Base-by-base conservation (phyloP, 257 asterid genomes). In the Eucommia ulmoides region DNA sequence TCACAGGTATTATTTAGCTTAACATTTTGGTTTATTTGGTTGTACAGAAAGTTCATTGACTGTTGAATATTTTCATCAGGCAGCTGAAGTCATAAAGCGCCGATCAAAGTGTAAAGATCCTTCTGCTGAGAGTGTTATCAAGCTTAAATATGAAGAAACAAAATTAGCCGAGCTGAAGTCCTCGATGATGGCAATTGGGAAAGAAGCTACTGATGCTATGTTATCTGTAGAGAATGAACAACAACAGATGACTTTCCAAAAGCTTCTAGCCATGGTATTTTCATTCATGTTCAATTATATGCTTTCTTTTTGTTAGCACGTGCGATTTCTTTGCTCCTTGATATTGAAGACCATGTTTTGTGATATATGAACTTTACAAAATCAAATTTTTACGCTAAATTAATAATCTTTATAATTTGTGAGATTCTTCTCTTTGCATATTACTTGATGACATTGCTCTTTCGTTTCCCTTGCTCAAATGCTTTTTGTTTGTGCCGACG, bases 161-260 rank as follows among this genome's bases (percentile, higher is more conserved):
- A 85, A 53, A 65, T 56, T 85, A 68, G 58, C 79, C 18, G 94
- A 82, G 46, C 82, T 82, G 54, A 89, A 78, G 68, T 67, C 91
- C 33, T 76, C 98, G 6, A 77, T 85, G 93, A 51, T 71, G 77
- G 62, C 79, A 41, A 80, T 89, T 55, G 98, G 98, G 53, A 74
- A 62, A 72, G 98, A 89, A 71, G 98, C 98, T 46, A 71, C 83
- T 54, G 75, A 82, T 33, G 94, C 98, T 49, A 85, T 85, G 98
- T 55, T 72, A 41, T 78, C 91, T 1, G 96, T 89, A 1, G 94
- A 89, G 80, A 82, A 76, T 54, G 79, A 82, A 61, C 98, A 89
- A 60, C 88, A 85, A 52, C 86, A 85, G 65, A 49, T 74, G 33
- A 80, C 94, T 69, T 76, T 72, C 59, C 80, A 73, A 18, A 89